Evolutionary conservation across 257 asterid species (phyloP).

Genomic region (Salvia hispanica): DNA sequence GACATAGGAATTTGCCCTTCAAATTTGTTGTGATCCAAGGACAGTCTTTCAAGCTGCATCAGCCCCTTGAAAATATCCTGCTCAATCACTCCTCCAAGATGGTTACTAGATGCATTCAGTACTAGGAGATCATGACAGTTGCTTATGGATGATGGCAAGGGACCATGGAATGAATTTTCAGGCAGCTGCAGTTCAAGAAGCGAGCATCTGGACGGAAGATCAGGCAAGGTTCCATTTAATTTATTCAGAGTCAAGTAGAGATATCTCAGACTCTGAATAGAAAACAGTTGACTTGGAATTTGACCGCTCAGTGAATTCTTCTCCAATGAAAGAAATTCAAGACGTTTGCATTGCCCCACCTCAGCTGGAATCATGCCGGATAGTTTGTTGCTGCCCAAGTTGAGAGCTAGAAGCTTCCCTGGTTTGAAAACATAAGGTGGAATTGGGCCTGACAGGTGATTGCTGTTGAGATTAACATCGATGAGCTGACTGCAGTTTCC

Average conservation of each 20-base stretch:
- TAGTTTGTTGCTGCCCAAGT: slow-evolving; percentile 44
- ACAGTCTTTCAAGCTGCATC: slow-evolving; percentile 27
- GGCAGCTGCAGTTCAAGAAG: slow-evolving; percentile 36
- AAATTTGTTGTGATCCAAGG: slow-evolving; percentile 36
- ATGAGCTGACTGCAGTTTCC: slow-evolving; percentile 46
- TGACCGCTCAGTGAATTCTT: slow-evolving; percentile 40
- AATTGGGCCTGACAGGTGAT: slow-evolving; percentile 41
- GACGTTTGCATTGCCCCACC: slow-evolving; percentile 36
- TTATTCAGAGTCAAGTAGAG: slow-evolving; percentile 35
- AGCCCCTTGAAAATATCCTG: slow-evolving; percentile 38
- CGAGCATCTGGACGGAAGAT: slow-evolving; percentile 35
- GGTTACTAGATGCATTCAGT: slow-evolving; percentile 35
- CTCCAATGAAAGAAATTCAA: slow-evolving; percentile 32
- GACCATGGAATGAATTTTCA: slow-evolving; percentile 40
- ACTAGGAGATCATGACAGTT: slow-evolving; percentile 42
- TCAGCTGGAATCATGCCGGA: slow-evolving; percentile 43
- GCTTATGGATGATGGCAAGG: slow-evolving; percentile 40
- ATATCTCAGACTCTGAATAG: slow-evolving; percentile 36
- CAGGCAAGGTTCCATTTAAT: slow-evolving; percentile 39
- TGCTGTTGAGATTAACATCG: slow-evolving; percentile 34
- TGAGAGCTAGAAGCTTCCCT: slow-evolving; percentile 38
- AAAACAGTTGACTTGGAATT: slow-evolving; percentile 41
- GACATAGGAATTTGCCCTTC: slow-evolving; percentile 53
- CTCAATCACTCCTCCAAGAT: slow-evolving; percentile 43
- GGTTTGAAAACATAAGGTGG: slow-evolving; percentile 43